phyloP scores from a whole-genome alignment of 176 grass and related monocot genomes.

The Oryza meyeriana region DNA sequence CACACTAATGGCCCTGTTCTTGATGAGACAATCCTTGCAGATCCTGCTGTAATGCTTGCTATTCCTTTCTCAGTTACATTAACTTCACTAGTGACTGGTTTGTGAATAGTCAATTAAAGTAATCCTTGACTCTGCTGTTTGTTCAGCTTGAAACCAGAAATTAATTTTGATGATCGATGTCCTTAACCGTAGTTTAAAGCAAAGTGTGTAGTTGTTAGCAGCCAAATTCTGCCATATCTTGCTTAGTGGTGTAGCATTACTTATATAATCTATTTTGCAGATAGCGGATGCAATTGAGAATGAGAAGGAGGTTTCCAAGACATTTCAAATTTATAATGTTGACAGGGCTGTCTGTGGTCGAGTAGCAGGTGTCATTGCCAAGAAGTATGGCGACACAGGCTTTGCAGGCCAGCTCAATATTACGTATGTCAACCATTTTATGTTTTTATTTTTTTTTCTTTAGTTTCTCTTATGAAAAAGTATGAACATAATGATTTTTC shows the following conservation, averaged over 20 bases:
- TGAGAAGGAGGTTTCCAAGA: conserved; percentile 86
- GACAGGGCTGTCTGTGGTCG: conserved; percentile 95
- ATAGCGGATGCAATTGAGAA: conserved; percentile 85
- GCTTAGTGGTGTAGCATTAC: conserved; percentile 26
- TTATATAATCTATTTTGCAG: conserved; percentile 50
- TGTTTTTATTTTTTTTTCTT: conserved; percentile 17
- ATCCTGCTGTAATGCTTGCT: conserved; percentile 61
- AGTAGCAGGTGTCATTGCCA: conserved; percentile 94
- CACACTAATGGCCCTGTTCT: conserved; percentile 95
- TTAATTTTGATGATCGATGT: conserved; percentile 11
- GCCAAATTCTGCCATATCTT: background rate
- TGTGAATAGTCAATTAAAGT: conserved; percentile 9
- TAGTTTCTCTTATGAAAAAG: conserved; percentile 14
- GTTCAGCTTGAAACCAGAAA: conserved; percentile 22
- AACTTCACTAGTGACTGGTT: conserved; percentile 32
- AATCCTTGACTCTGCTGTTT: background rate
- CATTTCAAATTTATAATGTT: conserved; percentile 85
- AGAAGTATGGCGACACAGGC: conserved; percentile 95
- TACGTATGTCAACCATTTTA: conserved; percentile 56
- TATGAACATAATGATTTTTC: conserved; percentile 30
- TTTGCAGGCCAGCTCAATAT: conserved; percentile 95
- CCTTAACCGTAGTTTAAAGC: conserved; percentile 17
- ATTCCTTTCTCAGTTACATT: conserved; percentile 11
- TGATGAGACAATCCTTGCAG: conserved; percentile 85
- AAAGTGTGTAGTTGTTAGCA: conserved; percentile 9